A percentile compares a stretch with the other conserved stretches of the same genome.
These are phyloP conservation scores for Geotrichum phurueaensis DNA, from an alignment of 1,139 yeast genomes.

Conservation along the genomic window DNA sequence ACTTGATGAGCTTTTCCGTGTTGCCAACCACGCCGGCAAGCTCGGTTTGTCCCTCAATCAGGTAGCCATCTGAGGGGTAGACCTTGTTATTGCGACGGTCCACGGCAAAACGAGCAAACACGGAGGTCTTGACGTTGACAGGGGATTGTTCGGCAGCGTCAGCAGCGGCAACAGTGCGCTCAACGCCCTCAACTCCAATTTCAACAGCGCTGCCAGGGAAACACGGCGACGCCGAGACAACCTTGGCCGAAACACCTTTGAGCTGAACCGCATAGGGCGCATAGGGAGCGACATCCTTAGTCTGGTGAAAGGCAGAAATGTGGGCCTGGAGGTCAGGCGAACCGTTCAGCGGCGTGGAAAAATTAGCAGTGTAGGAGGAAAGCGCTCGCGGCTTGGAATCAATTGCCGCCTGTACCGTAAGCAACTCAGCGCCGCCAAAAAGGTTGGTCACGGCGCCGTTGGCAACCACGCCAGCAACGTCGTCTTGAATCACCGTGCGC, in stretches of 20 bases:
- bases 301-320: constrained; percentile 4
- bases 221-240: constrained; percentile 4
- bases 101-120: constrained; percentile 46
- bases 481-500: constrained; percentile 92
- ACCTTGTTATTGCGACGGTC: constrained; percentile 55
- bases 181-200: constrained; percentile 26
- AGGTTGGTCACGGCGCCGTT: constrained; percentile 57
- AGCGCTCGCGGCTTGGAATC: constrained; percentile 65
- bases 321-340: constrained; percentile 14
- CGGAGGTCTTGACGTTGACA: constrained; percentile 49
- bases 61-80: constrained; percentile 51
- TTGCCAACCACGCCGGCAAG: constrained; percentile 40
- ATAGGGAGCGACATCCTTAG: not conserved
- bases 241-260: constrained; percentile 7
- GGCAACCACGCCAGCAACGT: constrained; percentile 59
- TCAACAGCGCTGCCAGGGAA: constrained; percentile 17
- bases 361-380: constrained; percentile 42
- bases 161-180: constrained; percentile 25
- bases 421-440: constrained; percentile 82
- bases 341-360: constrained; percentile 45
- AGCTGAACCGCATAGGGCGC: constrained; percentile 3
- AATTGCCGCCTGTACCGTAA: constrained; percentile 67
- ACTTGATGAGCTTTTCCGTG: constrained; percentile 5
- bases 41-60: constrained; percentile 49
- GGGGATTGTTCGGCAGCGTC: constrained; percentile 25